Conservation (phyloP, 2,329 filamentous ascomycete genomes). For the Alternaria viburni region DNA sequence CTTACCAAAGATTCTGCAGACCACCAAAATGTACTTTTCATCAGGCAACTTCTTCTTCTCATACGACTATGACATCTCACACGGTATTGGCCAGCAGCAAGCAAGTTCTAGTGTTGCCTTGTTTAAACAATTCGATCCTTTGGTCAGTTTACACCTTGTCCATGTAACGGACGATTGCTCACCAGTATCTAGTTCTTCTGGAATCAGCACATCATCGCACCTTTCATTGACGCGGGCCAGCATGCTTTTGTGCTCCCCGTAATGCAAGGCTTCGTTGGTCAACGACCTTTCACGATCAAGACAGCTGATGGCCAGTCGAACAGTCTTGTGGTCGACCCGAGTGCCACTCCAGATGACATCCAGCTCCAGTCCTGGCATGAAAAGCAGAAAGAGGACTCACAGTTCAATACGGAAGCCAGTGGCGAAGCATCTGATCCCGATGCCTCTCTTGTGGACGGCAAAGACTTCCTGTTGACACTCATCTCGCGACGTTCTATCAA, state of each 20-base stretch:
- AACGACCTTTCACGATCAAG: constrained; percentile 78
- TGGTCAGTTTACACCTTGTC: constrained; percentile 52
- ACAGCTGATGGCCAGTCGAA: constrained; percentile 44
- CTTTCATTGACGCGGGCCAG: constrained; percentile 76
- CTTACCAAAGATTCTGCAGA: constrained; percentile 83
- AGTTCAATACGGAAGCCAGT: constrained; percentile 16
- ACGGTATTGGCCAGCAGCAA: constrained; percentile 58
- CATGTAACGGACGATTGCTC: background rate
- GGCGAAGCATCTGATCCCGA: constrained; percentile 36
- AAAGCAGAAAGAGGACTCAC: constrained; percentile 37
- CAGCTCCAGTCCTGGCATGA: constrained; percentile 41
- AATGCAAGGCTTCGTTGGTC: constrained; percentile 94
- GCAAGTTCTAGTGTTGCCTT: constrained; percentile 64
- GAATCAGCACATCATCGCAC: constrained; percentile 77
- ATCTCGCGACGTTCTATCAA: constrained; percentile 89
- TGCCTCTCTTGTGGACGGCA: constrained; percentile 39
- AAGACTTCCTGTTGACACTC: constrained; percentile 78
- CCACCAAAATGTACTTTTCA: constrained; percentile 83
- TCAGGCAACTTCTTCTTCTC: constrained; percentile 90
- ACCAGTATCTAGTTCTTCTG: constrained; percentile 73
- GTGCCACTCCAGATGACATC: constrained; percentile 43
- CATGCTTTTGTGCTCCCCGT: constrained; percentile 77
- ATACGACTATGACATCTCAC: constrained; percentile 91
- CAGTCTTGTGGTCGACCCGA: constrained; percentile 43
- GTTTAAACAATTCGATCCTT: constrained; percentile 73